Base-by-base conservation (phyloP, 805 yeast species). In the Metschnikowia noctiluminum region DNA sequence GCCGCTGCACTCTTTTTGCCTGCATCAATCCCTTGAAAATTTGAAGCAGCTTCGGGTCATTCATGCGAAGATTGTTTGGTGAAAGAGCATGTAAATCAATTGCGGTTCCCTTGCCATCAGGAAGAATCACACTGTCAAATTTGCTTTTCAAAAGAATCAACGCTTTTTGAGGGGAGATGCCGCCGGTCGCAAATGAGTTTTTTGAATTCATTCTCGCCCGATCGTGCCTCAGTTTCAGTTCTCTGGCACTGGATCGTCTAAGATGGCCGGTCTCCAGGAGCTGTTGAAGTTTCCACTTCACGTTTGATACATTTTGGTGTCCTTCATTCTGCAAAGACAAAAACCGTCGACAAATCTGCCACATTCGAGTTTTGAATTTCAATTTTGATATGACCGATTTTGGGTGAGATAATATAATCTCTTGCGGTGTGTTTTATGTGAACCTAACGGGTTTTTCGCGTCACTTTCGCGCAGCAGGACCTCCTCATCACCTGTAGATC, bases 1-100 rank as follows among this genome's bases (percentile, higher is more conserved):
- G 60, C 7, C 42, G 46, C n/a, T 59, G 52, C 14, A 58, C 47
- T 21, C 52, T 56, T 45, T 61, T 63, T 13, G 69, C 51, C n/a
- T 58, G 49, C 48, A 62, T 42, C 40, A 73, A 46, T 32, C 63
- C 66, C 21, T 63, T 56, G 55, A 70, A 71, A 3, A 73, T 55
- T 6, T 42, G 45, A 4, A 55, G 41, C 46, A 66, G 64, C 51
- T 43, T 54, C 3, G 54, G 52, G 28, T 64, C 55, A 11, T 52
- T 49, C 14, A 56, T 52, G 10, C 50, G 53, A 42, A 73, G 54
- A 43, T 66, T 69, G 10, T 46, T 48, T 2, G 68, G 55, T 7
- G 44, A 49, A 15, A 70, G 51, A 21, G 51, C 51, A 15, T 60
- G 57, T n/a, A 68, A 40, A 34, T 61, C 50, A 21, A 71, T 54